phyloP scores from a whole-genome alignment of 2,329 filamentous ascomycete species.

The Dendryphion nanum region DNA sequence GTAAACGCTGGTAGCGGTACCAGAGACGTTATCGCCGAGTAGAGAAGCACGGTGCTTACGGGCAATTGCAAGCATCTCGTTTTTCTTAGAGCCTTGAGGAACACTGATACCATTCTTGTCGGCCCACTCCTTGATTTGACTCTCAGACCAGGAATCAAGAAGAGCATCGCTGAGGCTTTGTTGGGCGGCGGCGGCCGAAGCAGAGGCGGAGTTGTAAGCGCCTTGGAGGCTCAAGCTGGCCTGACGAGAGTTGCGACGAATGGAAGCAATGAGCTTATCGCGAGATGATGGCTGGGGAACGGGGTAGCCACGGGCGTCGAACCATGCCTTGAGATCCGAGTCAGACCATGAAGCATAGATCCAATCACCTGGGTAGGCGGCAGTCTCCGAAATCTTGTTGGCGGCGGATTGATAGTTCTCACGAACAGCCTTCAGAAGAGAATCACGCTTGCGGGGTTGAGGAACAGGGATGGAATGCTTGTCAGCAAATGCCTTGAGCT shows the following conservation, averaged over 20 bases:
- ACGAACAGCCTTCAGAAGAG: conserved; percentile 72
- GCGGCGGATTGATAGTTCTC: conserved; percentile 78
- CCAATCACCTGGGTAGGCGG: conserved; percentile 92
- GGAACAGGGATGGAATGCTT: conserved; percentile 83
- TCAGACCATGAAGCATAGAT: conserved; percentile 88
- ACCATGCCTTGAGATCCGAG: conserved; percentile 90
- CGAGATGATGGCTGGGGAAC: conserved; percentile 80
- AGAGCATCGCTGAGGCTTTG: conserved; percentile 76
- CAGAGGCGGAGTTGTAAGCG: conserved; percentile 44
- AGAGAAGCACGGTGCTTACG: conserved; percentile 80
- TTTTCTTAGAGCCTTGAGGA: conserved; percentile 85
- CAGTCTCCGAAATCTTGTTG: conserved; percentile 72
- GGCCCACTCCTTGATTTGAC: conserved; percentile 84
- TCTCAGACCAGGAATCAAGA: conserved; percentile 87
- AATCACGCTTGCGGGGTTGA: conserved; percentile 82
- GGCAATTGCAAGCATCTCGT: conserved; percentile 85
- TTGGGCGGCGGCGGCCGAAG: conserved; percentile 59
- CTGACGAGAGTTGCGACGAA: conserved; percentile 86
- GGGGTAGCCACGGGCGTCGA: conserved; percentile 83
- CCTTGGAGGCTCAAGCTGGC: conserved; percentile 69
- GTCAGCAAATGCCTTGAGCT: conserved; percentile 90
- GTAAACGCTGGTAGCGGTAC: conserved; percentile 38
- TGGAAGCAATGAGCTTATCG: conserved; percentile 82
- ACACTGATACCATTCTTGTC: conserved; percentile 89
- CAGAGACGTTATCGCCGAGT: conserved; percentile 60